Evolutionary conservation across 2,329 filamentous ascomycete species (phyloP).

Genomic region (Ceratocystis lukuohia): DNA sequence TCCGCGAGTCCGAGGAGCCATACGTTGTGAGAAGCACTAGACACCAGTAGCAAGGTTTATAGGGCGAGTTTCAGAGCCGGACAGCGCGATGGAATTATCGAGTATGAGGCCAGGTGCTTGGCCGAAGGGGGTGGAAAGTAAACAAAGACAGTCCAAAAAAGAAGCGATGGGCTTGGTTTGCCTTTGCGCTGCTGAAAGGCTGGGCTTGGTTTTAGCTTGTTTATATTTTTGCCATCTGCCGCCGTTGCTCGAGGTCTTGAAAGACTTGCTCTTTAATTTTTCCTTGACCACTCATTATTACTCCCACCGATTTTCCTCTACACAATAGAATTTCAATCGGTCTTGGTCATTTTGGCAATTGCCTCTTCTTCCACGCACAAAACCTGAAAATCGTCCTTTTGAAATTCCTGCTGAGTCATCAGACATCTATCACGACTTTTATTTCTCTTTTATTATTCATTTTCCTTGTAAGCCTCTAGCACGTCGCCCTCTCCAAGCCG

Average conservation of each 20-base stretch:
- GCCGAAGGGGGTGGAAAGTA: slow-evolving; percentile 4
- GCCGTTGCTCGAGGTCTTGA: background rate
- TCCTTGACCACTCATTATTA: background rate
- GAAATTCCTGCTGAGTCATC: background rate
- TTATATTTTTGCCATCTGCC: background rate
- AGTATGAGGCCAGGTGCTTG: background rate
- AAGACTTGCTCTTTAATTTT: background rate
- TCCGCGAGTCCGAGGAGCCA: too few relatives aligned
- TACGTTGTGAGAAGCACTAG: background rate
- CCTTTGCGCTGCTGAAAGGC: background rate
- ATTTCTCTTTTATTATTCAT: background rate
- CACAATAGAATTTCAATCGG: too few relatives aligned
- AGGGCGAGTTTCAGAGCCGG: background rate
- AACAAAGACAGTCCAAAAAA: slow-evolving; percentile 9
- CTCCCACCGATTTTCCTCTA: background rate
- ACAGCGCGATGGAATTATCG: background rate
- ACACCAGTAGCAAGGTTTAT: background rate
- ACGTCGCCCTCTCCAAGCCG: background rate
- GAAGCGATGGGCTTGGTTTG: background rate
- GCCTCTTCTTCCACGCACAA: background rate
- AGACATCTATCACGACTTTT: background rate
- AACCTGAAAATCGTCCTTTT: background rate
- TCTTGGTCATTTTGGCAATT: background rate
- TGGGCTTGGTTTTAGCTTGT: background rate
- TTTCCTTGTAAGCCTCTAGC: background rate